phyloP scores from a whole-genome alignment of 2,329 filamentous ascomycete species.

The Exophiala sideris region DNA sequence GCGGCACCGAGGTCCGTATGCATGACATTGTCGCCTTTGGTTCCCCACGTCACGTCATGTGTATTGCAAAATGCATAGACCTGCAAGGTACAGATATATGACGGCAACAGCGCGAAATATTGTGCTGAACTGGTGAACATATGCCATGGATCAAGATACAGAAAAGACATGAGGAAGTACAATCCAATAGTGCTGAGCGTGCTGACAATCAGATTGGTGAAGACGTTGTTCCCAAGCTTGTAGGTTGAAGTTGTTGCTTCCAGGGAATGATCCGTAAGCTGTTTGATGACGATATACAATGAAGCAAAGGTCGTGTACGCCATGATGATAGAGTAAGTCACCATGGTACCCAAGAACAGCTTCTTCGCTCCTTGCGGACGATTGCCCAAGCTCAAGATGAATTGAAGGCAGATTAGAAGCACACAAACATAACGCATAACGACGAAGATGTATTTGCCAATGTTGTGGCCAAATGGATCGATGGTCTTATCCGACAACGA shows the following conservation, averaged over 20 bases:
- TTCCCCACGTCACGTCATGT: constrained; percentile 98
- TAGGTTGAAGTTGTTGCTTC: constrained; percentile 44
- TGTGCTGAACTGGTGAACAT: constrained; percentile 90
- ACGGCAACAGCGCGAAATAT: constrained; percentile 89
- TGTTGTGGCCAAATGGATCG: constrained; percentile 87
- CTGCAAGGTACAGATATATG: constrained; percentile 94
- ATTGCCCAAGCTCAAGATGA: constrained; percentile 94
- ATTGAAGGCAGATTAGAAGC: constrained; percentile 87
- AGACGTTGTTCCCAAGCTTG: constrained; percentile 76
- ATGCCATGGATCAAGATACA: constrained; percentile 98
- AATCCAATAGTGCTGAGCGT: constrained; percentile 85
- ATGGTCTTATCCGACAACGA: constrained; percentile 73
- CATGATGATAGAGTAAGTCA: constrained; percentile 94
- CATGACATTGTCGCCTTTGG: constrained; percentile 95
- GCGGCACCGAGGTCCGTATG: constrained; percentile 89
- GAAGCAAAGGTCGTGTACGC: constrained; percentile 86
- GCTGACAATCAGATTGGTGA: constrained; percentile 91
- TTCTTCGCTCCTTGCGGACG: constrained; percentile 90
- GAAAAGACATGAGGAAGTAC: constrained; percentile 93
- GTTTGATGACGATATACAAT: constrained; percentile 82
- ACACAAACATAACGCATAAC: constrained; percentile 81
- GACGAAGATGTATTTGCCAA: constrained; percentile 80
- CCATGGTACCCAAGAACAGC: constrained; percentile 82
- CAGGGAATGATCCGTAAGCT: constrained; percentile 57
- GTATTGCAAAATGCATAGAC: constrained; percentile 99